These are phyloP conservation scores for Kokia cookei DNA, from an alignment of 441 rosid species.

Conservation along the genomic window DNA sequence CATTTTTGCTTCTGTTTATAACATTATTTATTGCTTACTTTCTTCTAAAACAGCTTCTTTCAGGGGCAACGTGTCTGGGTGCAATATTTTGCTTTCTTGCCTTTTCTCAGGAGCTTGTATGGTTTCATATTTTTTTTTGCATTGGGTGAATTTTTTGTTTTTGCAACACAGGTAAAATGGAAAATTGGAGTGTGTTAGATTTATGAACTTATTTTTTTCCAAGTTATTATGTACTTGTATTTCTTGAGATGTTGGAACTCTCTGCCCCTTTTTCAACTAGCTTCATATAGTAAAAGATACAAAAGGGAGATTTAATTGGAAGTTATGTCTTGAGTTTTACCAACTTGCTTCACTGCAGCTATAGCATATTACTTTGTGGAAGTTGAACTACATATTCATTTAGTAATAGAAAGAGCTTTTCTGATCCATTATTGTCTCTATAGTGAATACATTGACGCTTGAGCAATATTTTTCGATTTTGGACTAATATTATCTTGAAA, in stretches of 20 bases:
- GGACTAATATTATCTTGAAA: background rate
- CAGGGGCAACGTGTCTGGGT: conserved; percentile 51
- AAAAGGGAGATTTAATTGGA: background rate
- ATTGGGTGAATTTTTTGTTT: conserved; percentile 61
- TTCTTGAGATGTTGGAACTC: background rate
- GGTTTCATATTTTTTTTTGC: conserved; percentile 51
- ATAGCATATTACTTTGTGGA: background rate
- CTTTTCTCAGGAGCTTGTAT: conserved; percentile 49
- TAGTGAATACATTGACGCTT: background rate
- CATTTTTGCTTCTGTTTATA: background rate
- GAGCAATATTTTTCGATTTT: background rate
- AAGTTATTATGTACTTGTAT: background rate
- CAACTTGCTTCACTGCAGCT: background rate
- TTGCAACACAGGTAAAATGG: conserved; percentile 60
- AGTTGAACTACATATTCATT: background rate
- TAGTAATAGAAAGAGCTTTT: background rate
- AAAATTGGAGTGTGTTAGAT: background rate
- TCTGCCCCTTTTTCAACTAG: background rate
- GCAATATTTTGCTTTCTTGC: conserved; percentile 56
- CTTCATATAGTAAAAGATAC: background rate
- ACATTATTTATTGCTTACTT: background rate
- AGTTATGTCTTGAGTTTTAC: background rate
- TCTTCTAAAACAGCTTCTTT: conserved; percentile 44
- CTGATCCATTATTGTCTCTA: background rate
- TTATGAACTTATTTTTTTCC: conserved; percentile 1